A percentile compares a stretch with the other conserved stretches of the same genome.
phyloP scores from a whole-genome alignment of 2,329 filamentous ascomycete genomes.

The Fusarium palustre region DNA sequence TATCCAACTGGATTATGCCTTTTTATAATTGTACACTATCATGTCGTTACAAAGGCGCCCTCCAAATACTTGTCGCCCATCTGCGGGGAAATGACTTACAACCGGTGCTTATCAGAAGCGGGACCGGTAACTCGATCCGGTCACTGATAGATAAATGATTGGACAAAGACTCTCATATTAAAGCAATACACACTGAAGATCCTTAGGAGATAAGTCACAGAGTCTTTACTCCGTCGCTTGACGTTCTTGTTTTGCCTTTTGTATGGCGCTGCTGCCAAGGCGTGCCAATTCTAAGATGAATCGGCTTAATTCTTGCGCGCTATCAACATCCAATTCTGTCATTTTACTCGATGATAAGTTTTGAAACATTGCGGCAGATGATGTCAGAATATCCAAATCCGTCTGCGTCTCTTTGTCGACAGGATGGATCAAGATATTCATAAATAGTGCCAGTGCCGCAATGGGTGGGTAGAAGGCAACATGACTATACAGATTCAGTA shows the following conservation, averaged over 20 bases:
- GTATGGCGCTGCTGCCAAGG: background rate
- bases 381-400: background rate
- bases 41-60: constrained; percentile 21
- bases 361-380: background rate
- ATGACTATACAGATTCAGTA: background rate
- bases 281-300: background rate
- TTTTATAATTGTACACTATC: background rate
- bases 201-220: background rate
- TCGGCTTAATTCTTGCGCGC: background rate
- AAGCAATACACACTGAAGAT: background rate
- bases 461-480: background rate
- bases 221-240: too few species aligned
- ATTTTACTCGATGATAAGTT: background rate
- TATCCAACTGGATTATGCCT: accelerated
- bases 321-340: background rate
- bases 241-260: background rate
- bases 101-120: constrained; percentile 17
- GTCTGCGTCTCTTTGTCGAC: background rate
- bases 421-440: constrained; percentile 2
- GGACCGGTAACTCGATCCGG: constrained; percentile 4
- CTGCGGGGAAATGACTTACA: constrained; percentile 15
- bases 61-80: constrained; percentile 20
- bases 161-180: background rate
- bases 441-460: background rate
- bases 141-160: background rate